Percentiles rank a stretch among this genome's conserved stretches.
Evolutionary conservation across 2,329 filamentous ascomycete species (phyloP).

Genomic region (Claviceps cyperi): DNA sequence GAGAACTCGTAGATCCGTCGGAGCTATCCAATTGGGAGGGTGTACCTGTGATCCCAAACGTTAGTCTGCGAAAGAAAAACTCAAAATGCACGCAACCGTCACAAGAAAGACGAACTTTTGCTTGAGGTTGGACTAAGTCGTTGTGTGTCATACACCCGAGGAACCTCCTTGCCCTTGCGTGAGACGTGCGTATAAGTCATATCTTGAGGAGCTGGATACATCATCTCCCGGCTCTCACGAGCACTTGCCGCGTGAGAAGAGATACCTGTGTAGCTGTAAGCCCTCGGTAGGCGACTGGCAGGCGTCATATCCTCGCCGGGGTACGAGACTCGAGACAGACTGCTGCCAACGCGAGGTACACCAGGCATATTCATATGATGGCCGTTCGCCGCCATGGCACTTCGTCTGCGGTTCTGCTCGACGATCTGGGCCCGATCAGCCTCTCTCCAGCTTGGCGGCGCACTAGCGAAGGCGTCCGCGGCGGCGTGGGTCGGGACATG

Average conservation of each 20-base stretch:
- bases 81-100: not conserved
- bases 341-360: conserved; percentile 31
- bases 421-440: conserved; percentile 32
- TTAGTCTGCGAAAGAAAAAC: not conserved
- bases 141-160: conserved; percentile 19
- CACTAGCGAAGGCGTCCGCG: conserved; percentile 39
- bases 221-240: conserved; percentile 16
- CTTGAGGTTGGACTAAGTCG: conserved; percentile 23
- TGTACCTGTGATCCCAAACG: conserved; percentile 1
- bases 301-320: conserved; percentile 26
- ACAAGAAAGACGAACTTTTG: conserved; percentile 15
- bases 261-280: conserved; percentile 29
- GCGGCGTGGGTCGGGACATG: conserved; percentile 50
- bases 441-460: conserved; percentile 35
- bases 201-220: conserved; percentile 16
- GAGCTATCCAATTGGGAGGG: conserved; percentile 18
- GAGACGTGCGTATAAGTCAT: conserved; percentile 14
- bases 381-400: conserved; percentile 29
- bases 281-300: conserved; percentile 24
- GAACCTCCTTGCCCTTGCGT: conserved; percentile 29
- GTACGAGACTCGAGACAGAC: conserved; percentile 32
- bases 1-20: conserved; percentile 23
- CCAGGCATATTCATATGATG: conserved; percentile 23
- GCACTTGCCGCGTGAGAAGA: conserved; percentile 15
- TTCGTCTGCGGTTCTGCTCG: conserved; percentile 35